A percentile compares a stretch with the other conserved stretches of the same genome.
These are phyloP conservation scores for Mycena polygramma DNA, from an alignment of 768 basidiomycete genomes.

Conservation along the genomic window DNA sequence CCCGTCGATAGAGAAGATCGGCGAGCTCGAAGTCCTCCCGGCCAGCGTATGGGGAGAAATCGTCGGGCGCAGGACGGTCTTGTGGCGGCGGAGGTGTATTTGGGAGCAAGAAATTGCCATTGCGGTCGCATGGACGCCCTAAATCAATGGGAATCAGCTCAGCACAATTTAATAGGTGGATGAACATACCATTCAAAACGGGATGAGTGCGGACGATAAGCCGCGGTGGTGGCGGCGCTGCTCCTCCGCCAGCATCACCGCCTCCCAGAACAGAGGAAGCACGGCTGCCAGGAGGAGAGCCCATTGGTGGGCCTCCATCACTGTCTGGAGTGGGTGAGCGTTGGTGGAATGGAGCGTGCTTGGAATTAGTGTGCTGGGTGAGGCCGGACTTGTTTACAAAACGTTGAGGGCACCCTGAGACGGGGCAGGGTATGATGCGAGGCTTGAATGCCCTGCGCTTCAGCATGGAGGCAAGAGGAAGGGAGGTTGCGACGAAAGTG, in stretches of 20 bases:
- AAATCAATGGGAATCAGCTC: not conserved
- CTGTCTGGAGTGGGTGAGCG: not conserved
- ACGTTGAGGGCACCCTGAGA: not conserved
- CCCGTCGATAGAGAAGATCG: conserved; percentile 37
- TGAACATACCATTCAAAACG: not conserved
- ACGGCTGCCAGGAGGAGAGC: not conserved
- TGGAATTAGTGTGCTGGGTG: not conserved
- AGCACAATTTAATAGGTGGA: not conserved
- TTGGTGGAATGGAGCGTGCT: not conserved
- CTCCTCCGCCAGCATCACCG: not conserved
- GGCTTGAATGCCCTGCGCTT: not conserved
- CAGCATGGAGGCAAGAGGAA: not conserved
- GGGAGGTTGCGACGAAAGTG: no score
- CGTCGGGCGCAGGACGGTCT: not conserved
- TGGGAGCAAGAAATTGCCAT: not conserved
- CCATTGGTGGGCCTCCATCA: not conserved
- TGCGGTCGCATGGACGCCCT: not conserved
- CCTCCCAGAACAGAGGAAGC: not conserved
- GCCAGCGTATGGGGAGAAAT: not conserved
- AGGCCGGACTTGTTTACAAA: not conserved
- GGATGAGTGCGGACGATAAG: not conserved
- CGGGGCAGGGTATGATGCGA: not conserved
- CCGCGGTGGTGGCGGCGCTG: not conserved
- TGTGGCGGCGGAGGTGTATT: not conserved
- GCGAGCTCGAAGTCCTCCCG: not conserved